phyloP scores from a whole-genome alignment of 2,329 filamentous ascomycete genomes.

The Aphanocladium album region DNA sequence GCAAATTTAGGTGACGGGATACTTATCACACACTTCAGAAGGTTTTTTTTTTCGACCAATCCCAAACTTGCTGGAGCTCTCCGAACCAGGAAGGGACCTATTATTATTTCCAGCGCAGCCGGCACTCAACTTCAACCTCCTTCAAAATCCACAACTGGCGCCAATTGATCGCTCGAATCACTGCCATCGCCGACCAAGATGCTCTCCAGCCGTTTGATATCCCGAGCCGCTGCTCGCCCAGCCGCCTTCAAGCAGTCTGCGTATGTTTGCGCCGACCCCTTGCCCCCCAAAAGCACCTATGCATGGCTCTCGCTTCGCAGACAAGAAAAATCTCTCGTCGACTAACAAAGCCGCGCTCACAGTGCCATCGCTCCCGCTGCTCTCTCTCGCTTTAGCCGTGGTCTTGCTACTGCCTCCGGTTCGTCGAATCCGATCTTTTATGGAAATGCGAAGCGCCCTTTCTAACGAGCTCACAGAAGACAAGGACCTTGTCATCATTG shows the following conservation, averaged over 20 bases:
- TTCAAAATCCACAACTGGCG: constrained; percentile 14
- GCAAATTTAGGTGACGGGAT: constrained; percentile 5
- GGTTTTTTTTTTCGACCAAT: constrained; percentile 7
- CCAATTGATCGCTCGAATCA: constrained; percentile 24
- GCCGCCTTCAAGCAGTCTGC: constrained; percentile 47
- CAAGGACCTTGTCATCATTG: constrained; percentile 96
- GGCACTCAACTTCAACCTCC: constrained; percentile 3
- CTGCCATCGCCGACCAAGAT: constrained; percentile 38
- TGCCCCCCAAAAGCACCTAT: neutral
- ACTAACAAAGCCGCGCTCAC: constrained; percentile 18
- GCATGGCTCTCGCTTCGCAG: neutral
- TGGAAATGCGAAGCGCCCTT: neutral
- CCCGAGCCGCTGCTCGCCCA: constrained; percentile 52
- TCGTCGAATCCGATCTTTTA: constrained; percentile 24
- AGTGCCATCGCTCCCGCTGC: constrained; percentile 43
- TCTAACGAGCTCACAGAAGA: constrained; percentile 61
- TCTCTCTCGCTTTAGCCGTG: constrained; percentile 50
- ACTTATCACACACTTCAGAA: neutral
- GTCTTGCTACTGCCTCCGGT: constrained; percentile 56
- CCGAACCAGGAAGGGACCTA: constrained; percentile 14
- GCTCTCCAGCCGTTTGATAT: constrained; percentile 58
- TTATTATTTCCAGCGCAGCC: neutral
- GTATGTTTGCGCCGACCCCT: constrained; percentile 33
- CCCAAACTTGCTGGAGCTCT: constrained; percentile 15
- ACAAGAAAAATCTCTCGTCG: constrained; percentile 16